Conservation (phyloP, 2,329 filamentous ascomycete genomes). For the Escovopsis weberi region DNA sequence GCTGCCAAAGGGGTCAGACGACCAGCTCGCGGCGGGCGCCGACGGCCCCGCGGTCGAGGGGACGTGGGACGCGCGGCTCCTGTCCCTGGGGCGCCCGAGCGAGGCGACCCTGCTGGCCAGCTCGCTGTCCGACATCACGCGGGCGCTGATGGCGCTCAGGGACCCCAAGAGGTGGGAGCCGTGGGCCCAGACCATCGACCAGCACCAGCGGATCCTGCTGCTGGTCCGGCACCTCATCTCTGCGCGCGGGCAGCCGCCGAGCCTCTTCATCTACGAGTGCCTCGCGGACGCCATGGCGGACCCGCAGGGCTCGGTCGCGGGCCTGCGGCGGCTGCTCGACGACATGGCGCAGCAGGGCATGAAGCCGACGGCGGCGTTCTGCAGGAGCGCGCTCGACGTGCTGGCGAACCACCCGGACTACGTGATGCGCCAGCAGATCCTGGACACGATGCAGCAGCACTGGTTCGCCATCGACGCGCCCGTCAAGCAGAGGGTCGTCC, state of each 20-base stretch:
- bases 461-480: slow-evolving; percentile 43
- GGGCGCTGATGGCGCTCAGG: slow-evolving; percentile 16
- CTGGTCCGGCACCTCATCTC: slow-evolving; percentile 45
- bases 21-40: not conserved
- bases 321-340: slow-evolving; percentile 47
- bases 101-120: slow-evolving; percentile 7
- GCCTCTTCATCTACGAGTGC: slow-evolving; percentile 53
- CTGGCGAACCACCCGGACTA: slow-evolving; percentile 81
- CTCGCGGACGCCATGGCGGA: slow-evolving; percentile 59
- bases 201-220: slow-evolving; percentile 16
- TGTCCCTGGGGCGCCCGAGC: slow-evolving; percentile 8
- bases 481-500: slow-evolving; percentile 51
- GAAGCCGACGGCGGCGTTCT: slow-evolving; percentile 48
- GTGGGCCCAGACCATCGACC: slow-evolving; percentile 9
- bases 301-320: slow-evolving; percentile 50
- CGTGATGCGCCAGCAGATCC: slow-evolving; percentile 52
- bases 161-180: slow-evolving; percentile 8
- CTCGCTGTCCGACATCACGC: slow-evolving; percentile 13
- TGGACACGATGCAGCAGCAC: slow-evolving; percentile 57
- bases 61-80: slow-evolving; percentile 8
- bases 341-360: slow-evolving; percentile 56
- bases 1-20: not conserved
- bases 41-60: not conserved
- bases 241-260: slow-evolving; percentile 38
- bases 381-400: slow-evolving; percentile 56